Percentiles rank a stretch among this genome's conserved stretches.
These are phyloP conservation scores for Coemansia aciculifera DNA, from an alignment of 192 early-diverging fungal species.

Conservation along the genomic window DNA sequence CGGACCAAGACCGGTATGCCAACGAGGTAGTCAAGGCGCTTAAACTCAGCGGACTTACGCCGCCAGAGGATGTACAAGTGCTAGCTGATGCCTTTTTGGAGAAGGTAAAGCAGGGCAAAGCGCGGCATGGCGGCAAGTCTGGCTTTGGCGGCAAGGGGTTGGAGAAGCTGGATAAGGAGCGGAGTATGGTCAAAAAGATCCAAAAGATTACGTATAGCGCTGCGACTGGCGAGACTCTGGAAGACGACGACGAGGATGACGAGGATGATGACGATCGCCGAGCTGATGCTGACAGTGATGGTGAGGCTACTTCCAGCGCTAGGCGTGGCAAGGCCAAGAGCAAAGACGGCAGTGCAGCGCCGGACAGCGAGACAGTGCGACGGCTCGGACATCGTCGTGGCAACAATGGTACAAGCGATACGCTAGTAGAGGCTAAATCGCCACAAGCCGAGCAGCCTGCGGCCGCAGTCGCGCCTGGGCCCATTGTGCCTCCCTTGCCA, in stretches of 20 bases:
- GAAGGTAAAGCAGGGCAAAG: slow-evolving; percentile 37
- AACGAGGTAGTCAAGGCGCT: slow-evolving; percentile 89
- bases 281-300: slow-evolving; percentile 40
- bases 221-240: slow-evolving; percentile 60
- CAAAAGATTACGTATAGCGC: slow-evolving; percentile 86
- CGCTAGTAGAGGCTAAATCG: slow-evolving; percentile 15
- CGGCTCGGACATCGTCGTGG: slow-evolving; percentile 2
- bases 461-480: neutral
- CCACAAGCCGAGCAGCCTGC: slow-evolving; percentile 9
- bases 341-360: slow-evolving; percentile 57
- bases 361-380: slow-evolving; percentile 45
- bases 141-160: slow-evolving; percentile 98
- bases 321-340: slow-evolving; percentile 43
- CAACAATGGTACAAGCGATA: slow-evolving; percentile 39
- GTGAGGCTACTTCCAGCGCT: neutral
- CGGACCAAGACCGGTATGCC: slow-evolving; percentile 91
- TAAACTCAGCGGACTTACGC: slow-evolving; percentile 69
- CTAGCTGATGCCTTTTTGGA: slow-evolving; percentile 67
- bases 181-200: slow-evolving; percentile 84
- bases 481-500: slow-evolving; percentile 1
- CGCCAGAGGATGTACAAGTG: slow-evolving; percentile 75
- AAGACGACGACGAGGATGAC: slow-evolving; percentile 66
- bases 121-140: slow-evolving; percentile 24
- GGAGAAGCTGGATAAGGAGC: slow-evolving; percentile 89
- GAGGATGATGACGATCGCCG: slow-evolving; percentile 57